phyloP scores from a whole-genome alignment of 2,329 filamentous ascomycete species.

The Penicillium sp. region DNA sequence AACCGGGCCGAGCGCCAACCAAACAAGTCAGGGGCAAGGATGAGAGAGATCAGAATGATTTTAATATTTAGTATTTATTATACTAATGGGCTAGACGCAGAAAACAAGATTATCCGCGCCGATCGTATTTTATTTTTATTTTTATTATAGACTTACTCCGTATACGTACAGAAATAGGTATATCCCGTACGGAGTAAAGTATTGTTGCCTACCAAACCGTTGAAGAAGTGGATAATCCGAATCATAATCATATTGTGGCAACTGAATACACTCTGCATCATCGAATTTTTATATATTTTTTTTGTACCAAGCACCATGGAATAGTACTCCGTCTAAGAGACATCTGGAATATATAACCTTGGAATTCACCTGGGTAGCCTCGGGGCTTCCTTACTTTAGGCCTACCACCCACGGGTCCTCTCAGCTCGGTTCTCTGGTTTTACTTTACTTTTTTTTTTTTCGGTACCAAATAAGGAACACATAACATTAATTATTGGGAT shows the following conservation, averaged over 20 bases:
- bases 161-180: background rate
- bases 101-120: conserved; percentile 5
- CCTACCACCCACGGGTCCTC: background rate
- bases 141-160: background rate
- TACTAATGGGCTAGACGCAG: background rate
- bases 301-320: background rate
- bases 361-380: background rate
- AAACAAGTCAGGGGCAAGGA: background rate
- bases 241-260: conserved; percentile 3
- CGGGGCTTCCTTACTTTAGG: background rate
- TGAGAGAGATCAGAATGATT: background rate
- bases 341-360: background rate
- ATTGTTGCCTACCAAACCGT: background rate
- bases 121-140: background rate
- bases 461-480: background rate
- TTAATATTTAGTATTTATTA: background rate
- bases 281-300: background rate
- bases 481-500: background rate
- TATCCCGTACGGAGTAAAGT: background rate
- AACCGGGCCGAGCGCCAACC: background rate
- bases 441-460: background rate
- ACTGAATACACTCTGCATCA: conserved; percentile 15
- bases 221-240: background rate
- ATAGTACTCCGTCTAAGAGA: background rate
- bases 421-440: background rate